These are phyloP conservation scores for Sugiyamaella neomexicana DNA, from an alignment of 1,139 yeast species.

Conservation along the genomic window DNA sequence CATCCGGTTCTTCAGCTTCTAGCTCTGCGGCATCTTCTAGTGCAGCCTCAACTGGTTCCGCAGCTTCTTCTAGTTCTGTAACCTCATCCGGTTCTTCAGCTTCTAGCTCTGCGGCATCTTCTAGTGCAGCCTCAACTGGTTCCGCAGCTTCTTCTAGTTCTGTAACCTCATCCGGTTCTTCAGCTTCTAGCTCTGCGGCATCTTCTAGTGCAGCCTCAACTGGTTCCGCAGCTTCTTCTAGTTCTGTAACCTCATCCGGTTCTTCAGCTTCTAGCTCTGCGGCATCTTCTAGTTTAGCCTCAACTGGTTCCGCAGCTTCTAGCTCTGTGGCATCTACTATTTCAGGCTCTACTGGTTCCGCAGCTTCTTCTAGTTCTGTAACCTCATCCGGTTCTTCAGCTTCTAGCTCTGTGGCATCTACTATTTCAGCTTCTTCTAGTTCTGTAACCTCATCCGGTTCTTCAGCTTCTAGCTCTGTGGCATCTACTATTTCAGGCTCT, in stretches of 20 bases:
- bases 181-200: neutral
- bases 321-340: neutral
- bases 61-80: neutral
- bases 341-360: too few relatives aligned
- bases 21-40: neutral
- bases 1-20: neutral
- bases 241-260: neutral
- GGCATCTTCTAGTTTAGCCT: neutral
- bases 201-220: neutral
- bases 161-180: neutral
- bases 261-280: neutral
- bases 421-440: too few relatives aligned
- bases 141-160: neutral
- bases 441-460: neutral
- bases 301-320: neutral
- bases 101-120: neutral
- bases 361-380: neutral
- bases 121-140: neutral
- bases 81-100: neutral
- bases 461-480: too few relatives aligned
- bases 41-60: neutral
- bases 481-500: too few relatives aligned
- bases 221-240: neutral
- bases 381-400: neutral
- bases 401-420: neutral